Evolutionary conservation across 2,329 filamentous ascomycete genomes (phyloP), one percentile per base, ranked within the genome.

Genomic region (Mollisiaceae sp.): DNA sequence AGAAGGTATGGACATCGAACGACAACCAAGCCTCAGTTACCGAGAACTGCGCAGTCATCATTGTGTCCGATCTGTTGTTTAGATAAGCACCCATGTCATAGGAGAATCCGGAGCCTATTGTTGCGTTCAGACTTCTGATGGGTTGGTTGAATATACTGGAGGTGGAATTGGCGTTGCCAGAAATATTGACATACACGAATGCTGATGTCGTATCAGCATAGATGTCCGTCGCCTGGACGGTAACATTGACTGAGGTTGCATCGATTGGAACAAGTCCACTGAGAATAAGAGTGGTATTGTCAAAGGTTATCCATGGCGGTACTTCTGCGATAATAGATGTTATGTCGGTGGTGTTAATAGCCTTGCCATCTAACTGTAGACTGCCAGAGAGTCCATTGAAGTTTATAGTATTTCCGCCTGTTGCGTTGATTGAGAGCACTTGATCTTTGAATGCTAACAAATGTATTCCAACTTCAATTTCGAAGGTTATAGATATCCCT

Each of bases 401-500:
- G 8, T 75, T 77, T 22, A 92, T 75, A 0, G 77, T 74, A 15
- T 80, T 75, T 2, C 86, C 87, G 43, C 77, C 77, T 0, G 82
- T 88, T 4, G 87, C 82, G 64, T 88, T 88, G 52, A 91, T 76
- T 2, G 78, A 76, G 60, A 92, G 79, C 9, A 81, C 75, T 6
- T 85, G 82, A 11, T 87, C 81, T 2, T 85, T 83, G 67, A 91
- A 90, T 1, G 84, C 85, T 47, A 97, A 80, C 69, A 89, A 84
- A 76, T 93, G 91, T 60, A 82, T 85, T 55, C 89, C 89, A 22
- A 97, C 87, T 1, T 89, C 82, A 41, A 97, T 84, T 6, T 88
- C 87, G 75, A 97, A 96, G 0, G 81, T 79, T 60, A 90, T 75
- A 1, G 85, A 84, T 11, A 85, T 83, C 1, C 88, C 89, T 5